Evolutionary conservation across 1,284 basidiomycete genomes (phyloP).

Genomic region (Fistulinella staudtii): DNA sequence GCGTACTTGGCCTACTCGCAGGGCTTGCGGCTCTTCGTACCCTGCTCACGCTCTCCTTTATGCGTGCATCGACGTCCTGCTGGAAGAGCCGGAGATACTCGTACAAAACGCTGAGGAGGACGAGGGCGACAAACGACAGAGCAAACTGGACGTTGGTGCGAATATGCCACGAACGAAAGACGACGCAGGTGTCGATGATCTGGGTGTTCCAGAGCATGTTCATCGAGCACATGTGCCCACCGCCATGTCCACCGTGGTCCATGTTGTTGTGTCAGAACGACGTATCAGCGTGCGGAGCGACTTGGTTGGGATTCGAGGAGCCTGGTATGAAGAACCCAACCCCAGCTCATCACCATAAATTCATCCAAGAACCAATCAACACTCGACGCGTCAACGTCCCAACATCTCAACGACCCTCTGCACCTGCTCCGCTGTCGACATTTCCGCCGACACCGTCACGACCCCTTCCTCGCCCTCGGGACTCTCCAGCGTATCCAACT

Average conservation of each 20-base stretch:
- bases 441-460: conserved; percentile 59
- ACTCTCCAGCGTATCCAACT: conserved; percentile 75
- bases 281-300: too few relatives aligned
- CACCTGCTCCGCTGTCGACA: conserved; percentile 58
- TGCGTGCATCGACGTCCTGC: conserved; percentile 51
- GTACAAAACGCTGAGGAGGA: conserved; percentile 63
- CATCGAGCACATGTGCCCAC: conserved; percentile 55
- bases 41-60: too few relatives aligned
- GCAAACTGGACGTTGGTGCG: conserved; percentile 51
- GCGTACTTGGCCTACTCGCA: conserved; percentile 42
- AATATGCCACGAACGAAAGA: conserved; percentile 74
- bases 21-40: conserved; percentile 38
- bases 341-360: too few relatives aligned
- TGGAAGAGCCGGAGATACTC: conserved; percentile 69
- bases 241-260: conserved; percentile 47
- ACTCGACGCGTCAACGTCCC: neutral
- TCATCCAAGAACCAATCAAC: neutral
- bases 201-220: conserved; percentile 80
- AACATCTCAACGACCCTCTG: too few relatives aligned
- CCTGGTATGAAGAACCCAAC: too few relatives aligned
- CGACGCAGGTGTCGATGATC: conserved; percentile 68
- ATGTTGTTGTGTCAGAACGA: conserved; percentile 20
- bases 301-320: too few relatives aligned
- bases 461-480: conserved; percentile 71
- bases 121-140: conserved; percentile 59